Base-by-base conservation (phyloP, 1,139 yeast genomes). In the Yamadazyma oceani region DNA sequence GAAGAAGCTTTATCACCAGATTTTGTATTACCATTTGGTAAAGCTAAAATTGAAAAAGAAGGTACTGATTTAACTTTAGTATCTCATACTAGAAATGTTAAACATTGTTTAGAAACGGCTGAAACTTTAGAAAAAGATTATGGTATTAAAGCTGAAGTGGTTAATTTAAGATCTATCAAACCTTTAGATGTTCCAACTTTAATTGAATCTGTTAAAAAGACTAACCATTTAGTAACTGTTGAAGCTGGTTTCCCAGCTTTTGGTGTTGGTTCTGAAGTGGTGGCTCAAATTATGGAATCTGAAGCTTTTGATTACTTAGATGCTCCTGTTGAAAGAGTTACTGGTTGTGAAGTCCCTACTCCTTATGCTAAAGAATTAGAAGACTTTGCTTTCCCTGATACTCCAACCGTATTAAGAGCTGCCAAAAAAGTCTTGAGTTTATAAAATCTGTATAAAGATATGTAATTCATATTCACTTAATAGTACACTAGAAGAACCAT, bases 331-430 rank as follows among this genome's bases (percentile, higher is more conserved):
- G 95, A 85, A 73, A 88, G 98, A 78, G 94, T 90, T 58, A 94
- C 98, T 44, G 98, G 98, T 66, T 95, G 97, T 62, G 99, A 94
- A 73, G 97, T 90, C 26, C 98, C 99, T 64, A 94, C 98, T 54
- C 99, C 99, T 50, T 94, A 94, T 64, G 96, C 97, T 54, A 80
- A 82, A 68, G 94, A 85, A 71, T 80, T 94, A 63, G 99, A 94
- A 78, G 95, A 86, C 72, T 87, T 92, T 64, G 97, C 98, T 41
- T 92, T 94, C 96, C 98, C 98, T 64, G 96, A 90, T 64, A 78
- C 86, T 43, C 95, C 88, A 60, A 80, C 89, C 51, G 85, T 94
- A 55, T 78, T 86, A 62, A 85, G 92, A 76, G 97, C 96, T 53
- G 81, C 83, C 53, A 90, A 85, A 78, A 85, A 85, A 69, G 96